Evolutionary conservation across 2,329 filamentous ascomycete genomes (phyloP), one percentile per base, ranked within the genome.

Genomic region (Epichloe baconii): DNA sequence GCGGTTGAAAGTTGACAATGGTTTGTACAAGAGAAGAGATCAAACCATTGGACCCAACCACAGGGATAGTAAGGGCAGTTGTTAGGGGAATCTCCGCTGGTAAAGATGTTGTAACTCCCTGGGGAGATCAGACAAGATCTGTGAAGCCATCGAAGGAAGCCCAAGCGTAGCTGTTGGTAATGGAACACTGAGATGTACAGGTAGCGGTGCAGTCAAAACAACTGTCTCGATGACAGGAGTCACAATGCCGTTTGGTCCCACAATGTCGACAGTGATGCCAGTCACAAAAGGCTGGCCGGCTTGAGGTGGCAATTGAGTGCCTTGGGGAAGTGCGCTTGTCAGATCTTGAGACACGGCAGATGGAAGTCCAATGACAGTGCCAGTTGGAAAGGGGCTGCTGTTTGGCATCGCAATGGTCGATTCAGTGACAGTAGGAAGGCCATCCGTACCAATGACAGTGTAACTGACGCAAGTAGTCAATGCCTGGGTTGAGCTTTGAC

Each of bases 21-120:
- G 65, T 67, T 44, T 66, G 59, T 10, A 65, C 59, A 31, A 64
- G 55, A 12, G 65, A 57, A 2, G 66, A 66, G 1, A 55, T 55
- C n/a, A 59, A 50, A 5, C 65, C 65, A 55, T 68, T 58, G 11
- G 60, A 52, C 17, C 65, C 66, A 21, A 67, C 49, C 21, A 65
- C 54, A 14, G 62, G 53, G 35, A 63, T 55, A 2, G 66, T 66
- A 23, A 66, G 61, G 49, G 58, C 56, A 3, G 59, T 58, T 6
- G 64, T 66, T 41, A 62, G 2, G 2, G 54, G 56, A 31, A 26
- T 53, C 31, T 26, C 49, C 34, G 57, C 52, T 19, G 55, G 47
- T n/a, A 23, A 49, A 26, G 47, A 46, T 11, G 54, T 44, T 44
- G 54, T 47, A 8, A 56, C 43, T 3, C 58, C 58, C 45, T 58